Conservation (phyloP, 2,329 filamentous ascomycete genomes). For the Phaeosphaeria sp. region DNA sequence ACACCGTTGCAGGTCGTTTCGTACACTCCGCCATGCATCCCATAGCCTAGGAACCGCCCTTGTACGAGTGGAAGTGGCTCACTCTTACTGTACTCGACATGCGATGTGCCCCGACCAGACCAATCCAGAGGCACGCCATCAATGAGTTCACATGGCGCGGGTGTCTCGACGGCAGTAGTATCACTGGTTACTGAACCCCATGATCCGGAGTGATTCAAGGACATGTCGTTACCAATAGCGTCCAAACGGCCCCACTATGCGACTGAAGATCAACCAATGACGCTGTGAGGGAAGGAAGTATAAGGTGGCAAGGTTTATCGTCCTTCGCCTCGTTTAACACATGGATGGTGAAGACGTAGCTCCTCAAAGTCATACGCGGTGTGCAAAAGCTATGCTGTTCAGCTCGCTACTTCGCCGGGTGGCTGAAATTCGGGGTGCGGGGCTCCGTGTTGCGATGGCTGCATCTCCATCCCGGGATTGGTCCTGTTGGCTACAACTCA, state of each 20-base stretch:
- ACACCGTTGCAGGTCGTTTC: conserved; percentile 23
- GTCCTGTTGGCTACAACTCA: not conserved
- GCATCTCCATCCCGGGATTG: not conserved
- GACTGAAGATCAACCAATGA: too few relatives aligned
- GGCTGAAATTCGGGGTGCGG: not conserved
- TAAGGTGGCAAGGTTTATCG: too few relatives aligned
- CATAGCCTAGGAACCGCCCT: conserved; percentile 28
- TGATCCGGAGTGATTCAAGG: not conserved
- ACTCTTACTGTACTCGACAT: not conserved
- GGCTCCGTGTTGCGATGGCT: not conserved
- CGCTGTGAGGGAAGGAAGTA: too few relatives aligned
- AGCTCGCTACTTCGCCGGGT: not conserved
- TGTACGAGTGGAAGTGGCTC: not conserved
- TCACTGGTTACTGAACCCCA: not conserved
- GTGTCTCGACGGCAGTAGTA: not conserved
- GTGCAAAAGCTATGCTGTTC: too few relatives aligned
- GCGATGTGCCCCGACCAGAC: not conserved
- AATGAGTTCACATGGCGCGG: not conserved
- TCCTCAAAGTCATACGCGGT: too few relatives aligned
- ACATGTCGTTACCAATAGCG: not conserved
- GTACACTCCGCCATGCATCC: conserved; percentile 25
- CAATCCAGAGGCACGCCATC: not conserved
- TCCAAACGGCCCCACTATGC: not conserved
- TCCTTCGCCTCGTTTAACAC: too few relatives aligned
- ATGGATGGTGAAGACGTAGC: too few relatives aligned